Percentiles rank a stretch among this genome's conserved stretches.
Conservation (phyloP, 2,329 filamentous ascomycete genomes). For the Monascus ruber region DNA sequence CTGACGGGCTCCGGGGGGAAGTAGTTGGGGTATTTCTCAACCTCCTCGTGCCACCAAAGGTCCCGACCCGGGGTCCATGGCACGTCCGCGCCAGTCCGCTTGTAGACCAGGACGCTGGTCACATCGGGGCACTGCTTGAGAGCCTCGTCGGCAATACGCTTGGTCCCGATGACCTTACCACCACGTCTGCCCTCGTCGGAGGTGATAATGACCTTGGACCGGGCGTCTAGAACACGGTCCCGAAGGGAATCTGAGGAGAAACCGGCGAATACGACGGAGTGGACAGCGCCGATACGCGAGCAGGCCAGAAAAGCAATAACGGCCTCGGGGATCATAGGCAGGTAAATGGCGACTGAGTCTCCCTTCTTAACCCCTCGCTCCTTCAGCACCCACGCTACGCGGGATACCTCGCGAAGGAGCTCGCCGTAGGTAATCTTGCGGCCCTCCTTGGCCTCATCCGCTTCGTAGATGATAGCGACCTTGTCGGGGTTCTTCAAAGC, state of each 20-base stretch:
- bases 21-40: conserved; percentile 92
- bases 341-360: conserved; percentile 91
- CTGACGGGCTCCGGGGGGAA: conserved; percentile 78
- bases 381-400: conserved; percentile 76
- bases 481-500: conserved; percentile 89
- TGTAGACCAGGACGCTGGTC: conserved; percentile 75
- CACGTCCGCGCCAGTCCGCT: conserved; percentile 86
- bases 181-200: conserved; percentile 96
- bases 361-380: conserved; percentile 95
- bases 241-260: conserved; percentile 95
- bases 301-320: conserved; percentile 84
- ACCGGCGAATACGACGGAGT: conserved; percentile 95
- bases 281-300: conserved; percentile 81
- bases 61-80: conserved; percentile 84
- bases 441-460: conserved; percentile 77
- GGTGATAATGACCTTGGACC: conserved; percentile 90
- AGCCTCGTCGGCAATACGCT: conserved; percentile 98
- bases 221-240: conserved; percentile 83
- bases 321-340: conserved; percentile 98
- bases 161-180: conserved; percentile 92
- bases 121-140: conserved; percentile 92
- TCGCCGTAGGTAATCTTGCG: conserved; percentile 87
- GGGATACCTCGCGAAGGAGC: conserved; percentile 83
- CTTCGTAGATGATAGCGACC: conserved; percentile 97
- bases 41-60: conserved; percentile 97